Evolutionary conservation across 2,329 filamentous ascomycete genomes (phyloP).

Genomic region (Xylariomycetidae sp.): DNA sequence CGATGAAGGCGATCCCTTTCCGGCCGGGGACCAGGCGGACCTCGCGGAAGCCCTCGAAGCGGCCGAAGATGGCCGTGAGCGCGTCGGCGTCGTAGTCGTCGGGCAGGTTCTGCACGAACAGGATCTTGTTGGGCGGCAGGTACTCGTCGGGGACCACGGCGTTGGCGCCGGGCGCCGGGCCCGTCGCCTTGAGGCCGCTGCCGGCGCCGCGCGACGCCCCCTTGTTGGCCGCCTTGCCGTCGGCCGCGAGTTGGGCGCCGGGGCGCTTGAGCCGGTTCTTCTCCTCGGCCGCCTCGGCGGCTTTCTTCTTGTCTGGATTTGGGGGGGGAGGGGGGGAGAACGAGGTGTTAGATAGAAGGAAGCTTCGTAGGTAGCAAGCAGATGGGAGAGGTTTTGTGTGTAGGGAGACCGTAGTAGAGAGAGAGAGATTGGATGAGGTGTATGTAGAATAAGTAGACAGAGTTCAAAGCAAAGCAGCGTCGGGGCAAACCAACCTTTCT

Average conservation of each 20-base stretch:
- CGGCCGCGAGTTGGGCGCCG: too few species aligned
- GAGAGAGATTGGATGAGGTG: too few species aligned
- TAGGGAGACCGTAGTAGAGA: too few species aligned
- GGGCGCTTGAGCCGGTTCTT: constrained; percentile 71
- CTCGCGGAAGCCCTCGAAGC: constrained; percentile 92
- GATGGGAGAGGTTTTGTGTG: too few species aligned
- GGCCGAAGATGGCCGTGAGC: constrained; percentile 75
- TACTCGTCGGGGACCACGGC: constrained; percentile 94
- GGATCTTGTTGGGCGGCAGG: constrained; percentile 91
- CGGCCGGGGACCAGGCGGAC: constrained; percentile 83
- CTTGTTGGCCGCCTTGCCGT: constrained; percentile 41
- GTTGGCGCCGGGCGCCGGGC: constrained; percentile 49
- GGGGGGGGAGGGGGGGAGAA: too few species aligned
- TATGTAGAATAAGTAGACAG: too few species aligned
- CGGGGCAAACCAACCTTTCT: constrained; percentile 78
- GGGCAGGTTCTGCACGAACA: constrained; percentile 90
- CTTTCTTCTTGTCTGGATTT: constrained; percentile 66
- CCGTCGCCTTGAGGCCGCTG: constrained; percentile 66
- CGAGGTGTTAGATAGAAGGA: too few species aligned
- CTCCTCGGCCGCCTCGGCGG: constrained; percentile 71
- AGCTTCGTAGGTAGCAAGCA: too few species aligned
- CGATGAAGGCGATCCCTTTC: constrained; percentile 88
- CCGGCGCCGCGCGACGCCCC: constrained; percentile 58
- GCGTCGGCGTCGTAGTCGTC: constrained; percentile 79
- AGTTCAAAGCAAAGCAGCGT: too few species aligned